Evolutionary conservation across 1,284 basidiomycete species (phyloP).

Genomic region (Ustilago cynodontis): DNA sequence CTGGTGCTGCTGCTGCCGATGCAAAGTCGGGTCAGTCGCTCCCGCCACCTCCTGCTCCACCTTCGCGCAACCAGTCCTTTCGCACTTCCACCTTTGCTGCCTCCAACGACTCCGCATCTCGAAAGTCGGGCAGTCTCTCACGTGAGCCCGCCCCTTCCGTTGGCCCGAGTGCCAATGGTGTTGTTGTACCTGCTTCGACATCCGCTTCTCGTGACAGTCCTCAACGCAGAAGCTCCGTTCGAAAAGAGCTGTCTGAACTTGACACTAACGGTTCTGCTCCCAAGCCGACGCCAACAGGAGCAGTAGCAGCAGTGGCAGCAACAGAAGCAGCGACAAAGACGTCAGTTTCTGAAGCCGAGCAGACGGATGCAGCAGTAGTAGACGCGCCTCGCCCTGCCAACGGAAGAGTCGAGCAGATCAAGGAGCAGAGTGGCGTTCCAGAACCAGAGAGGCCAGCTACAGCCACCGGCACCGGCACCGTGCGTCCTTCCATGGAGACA

Average conservation of each 20-base stretch:
- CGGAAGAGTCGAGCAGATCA: conserved; percentile 37
- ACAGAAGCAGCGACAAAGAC: background rate
- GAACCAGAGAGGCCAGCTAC: conserved; percentile 5
- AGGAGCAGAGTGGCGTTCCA: conserved; percentile 20
- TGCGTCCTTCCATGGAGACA: conserved; percentile 33
- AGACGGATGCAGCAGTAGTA: background rate
- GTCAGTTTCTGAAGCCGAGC: background rate
- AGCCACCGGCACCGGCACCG: conserved; percentile 10
- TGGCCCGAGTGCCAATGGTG: conserved; percentile 9
- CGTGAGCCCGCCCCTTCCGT: conserved; percentile 27
- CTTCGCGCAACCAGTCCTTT: conserved; percentile 53
- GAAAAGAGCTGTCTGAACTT: conserved; percentile 25
- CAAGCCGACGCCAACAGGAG: background rate
- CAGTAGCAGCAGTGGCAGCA: background rate
- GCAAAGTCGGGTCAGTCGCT: conserved; percentile 17
- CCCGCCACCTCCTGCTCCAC: conserved; percentile 27
- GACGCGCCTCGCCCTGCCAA: conserved; percentile 16
- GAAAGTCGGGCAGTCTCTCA: conserved; percentile 29
- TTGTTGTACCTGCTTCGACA: background rate
- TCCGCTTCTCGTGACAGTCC: conserved; percentile 33
- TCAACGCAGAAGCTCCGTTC: conserved; percentile 44
- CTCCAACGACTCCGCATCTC: conserved; percentile 12
- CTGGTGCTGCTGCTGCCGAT: conserved; percentile 3
- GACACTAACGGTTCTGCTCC: background rate
- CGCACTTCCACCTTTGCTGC: conserved; percentile 40